Base-by-base conservation (phyloP, 1,284 basidiomycete genomes). In the Trametes polyzona region DNA sequence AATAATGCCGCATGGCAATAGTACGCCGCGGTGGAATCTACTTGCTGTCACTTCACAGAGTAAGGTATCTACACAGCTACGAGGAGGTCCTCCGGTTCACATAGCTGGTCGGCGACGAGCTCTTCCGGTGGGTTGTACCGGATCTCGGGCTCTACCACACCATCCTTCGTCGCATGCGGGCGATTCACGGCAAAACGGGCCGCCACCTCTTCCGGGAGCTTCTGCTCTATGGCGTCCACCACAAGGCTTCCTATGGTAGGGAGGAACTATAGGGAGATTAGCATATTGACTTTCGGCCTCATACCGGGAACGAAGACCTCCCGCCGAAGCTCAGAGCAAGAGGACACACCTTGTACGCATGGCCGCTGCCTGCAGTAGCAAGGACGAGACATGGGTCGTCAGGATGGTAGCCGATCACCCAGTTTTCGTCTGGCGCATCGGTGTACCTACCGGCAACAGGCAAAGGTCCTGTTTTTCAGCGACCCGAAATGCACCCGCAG, bases 281-380 rank as follows among this genome's bases (percentile, higher is more conserved):
- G n/a, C n/a, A 19, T 7, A 4, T 10, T 10, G 11, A 27, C 9
- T 11, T n/a, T 10, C n/a, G n/a, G n/a, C n/a, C 16, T 19, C n/a
- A 17, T 10, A 1, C 24, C 26, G 30, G 11, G 9, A 36, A 37
- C 32, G 32, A 49, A 47, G 29, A 27, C 17, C 6, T 16, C 35
- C n/a, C n/a, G n/a, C n/a, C n/a, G n/a, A n/a, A n/a, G n/a, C n/a
- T n/a, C n/a, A n/a, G n/a, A n/a, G n/a, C n/a, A n/a, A n/a, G n/a
- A n/a, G n/a, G n/a, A n/a, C 69, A 52, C 55, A 86, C 90, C 80
- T 93, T 95, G 78, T 85, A 94, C 0, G 84, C 92, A 72, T 95
- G 92, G 0, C 92, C 92, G 63, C 86, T 90, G 6, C 88, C 92
- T 14, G 82, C 88, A 0, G 90, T 92, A 4, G 90, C 92, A 17